Evolutionary conservation across 192 early-diverging fungal genomes (phyloP), one percentile per base, ranked within the genome.

Genomic region (Helicostylum pulchrum): DNA sequence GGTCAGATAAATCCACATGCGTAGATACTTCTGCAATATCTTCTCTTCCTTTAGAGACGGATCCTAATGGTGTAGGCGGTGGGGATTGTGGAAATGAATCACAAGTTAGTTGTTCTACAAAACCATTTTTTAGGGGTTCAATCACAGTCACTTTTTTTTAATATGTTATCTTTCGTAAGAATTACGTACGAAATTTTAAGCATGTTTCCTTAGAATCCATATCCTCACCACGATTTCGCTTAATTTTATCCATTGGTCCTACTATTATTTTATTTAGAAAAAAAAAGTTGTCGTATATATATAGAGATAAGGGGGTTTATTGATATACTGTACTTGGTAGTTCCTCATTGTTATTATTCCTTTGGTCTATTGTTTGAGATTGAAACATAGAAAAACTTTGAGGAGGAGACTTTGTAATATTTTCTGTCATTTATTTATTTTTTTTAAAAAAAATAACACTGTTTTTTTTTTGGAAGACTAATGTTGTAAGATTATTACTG

Each of bases 81-180:
- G 61, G 61, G 4, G 61, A 62, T 9, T 62, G 46, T 5, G 61
- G 61, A 32, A 62, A 39, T 9, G 61, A 62, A 15, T 62, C 47
- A 51, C 61, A 48, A 3, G 47, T 62, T 31, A 50, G 17, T 8
- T 62, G 31, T 48, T 62, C 48, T 39, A 51, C 10, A 36, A 51
- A 44, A 11, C 7, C 8, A 48, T 19, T 19, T 31, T 32, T 31
- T 39, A n/a, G 7, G 15, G 34, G 34, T 10, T 58, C 10, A 58
- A 12, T 15, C 36, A 19, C 43, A 11, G 55, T 39, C 32, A 57
- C 32, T 44, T 23, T 20, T n/a, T 21, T 21, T 58, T 43, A 7
- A 36, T 7, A 36, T 2, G 1, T 6, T 39, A 39, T 9, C 1
- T 4, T 39, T 3, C 6, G 36, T 39, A 36, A 34, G 9, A 4